phyloP scores from a whole-genome alignment of 768 basidiomycete genomes.

The Kwoniella dendrophila region DNA sequence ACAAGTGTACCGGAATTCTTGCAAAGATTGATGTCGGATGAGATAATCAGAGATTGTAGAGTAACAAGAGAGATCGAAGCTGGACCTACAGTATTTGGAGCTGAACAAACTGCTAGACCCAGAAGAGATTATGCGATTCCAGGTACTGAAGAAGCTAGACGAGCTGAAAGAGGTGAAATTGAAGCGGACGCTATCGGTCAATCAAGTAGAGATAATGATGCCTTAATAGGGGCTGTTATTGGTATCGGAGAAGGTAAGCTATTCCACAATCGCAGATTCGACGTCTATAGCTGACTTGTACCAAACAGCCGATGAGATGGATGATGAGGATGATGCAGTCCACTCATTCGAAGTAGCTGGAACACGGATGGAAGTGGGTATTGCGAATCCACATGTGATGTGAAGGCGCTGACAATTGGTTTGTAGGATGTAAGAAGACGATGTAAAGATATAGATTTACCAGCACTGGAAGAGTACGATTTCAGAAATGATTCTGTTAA shows the following conservation, averaged over 20 bases:
- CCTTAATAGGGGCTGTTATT: constrained; percentile 93
- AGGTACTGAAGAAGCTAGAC: constrained; percentile 68
- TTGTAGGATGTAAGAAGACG: constrained; percentile 87
- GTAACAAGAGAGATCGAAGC: constrained; percentile 60
- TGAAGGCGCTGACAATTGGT: not conserved
- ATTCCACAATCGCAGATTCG: not conserved
- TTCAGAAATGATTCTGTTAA: constrained; percentile 97
- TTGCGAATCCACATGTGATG: not conserved
- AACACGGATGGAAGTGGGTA: constrained; percentile 81
- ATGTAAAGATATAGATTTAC: constrained; percentile 94
- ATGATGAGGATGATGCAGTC: constrained; percentile 96
- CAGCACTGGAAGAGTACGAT: constrained; percentile 98
- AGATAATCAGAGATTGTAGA: constrained; percentile 60
- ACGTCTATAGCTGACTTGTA: too few species aligned
- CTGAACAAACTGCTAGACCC: constrained; percentile 79
- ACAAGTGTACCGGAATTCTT: constrained; percentile 92
- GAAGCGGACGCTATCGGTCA: constrained; percentile 58
- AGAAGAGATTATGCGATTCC: constrained; percentile 83
- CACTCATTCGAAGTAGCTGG: constrained; percentile 97
- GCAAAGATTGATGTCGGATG: constrained; percentile 82
- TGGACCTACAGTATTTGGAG: constrained; percentile 62
- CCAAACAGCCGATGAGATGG: constrained; percentile 77
- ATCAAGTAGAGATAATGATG: constrained; percentile 57
- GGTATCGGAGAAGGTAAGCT: constrained; percentile 81
- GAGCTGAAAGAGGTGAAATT: constrained; percentile 43